A percentile compares a stretch with the other conserved stretches of the same genome.
phyloP scores from a whole-genome alignment of 768 basidiomycete genomes.

The Saitozyma sp. region DNA sequence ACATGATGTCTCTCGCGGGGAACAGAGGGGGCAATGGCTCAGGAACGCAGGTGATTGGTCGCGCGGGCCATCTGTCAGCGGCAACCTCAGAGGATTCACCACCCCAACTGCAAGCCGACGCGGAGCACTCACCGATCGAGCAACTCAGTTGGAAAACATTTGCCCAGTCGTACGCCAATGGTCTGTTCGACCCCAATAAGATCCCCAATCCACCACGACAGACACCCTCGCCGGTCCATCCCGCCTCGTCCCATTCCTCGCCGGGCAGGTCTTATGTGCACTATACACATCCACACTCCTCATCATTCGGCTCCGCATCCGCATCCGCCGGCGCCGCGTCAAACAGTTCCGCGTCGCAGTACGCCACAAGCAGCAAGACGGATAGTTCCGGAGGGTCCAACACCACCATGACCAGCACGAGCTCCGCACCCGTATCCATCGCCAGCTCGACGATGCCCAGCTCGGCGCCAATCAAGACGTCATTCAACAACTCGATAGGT shows the following conservation, averaged over 20 bases:
- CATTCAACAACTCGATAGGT: conserved; percentile 21
- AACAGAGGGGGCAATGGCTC: conserved; percentile 5
- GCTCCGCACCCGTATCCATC: conserved; percentile 24
- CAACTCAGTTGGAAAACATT: conserved; percentile 40
- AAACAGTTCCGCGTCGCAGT: neutral
- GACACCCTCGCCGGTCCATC: conserved; percentile 8
- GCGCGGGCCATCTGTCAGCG: conserved; percentile 16
- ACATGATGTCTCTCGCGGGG: conserved; percentile 25
- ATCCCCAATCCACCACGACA: conserved; percentile 37
- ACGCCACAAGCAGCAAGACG: neutral
- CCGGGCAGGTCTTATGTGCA: conserved; percentile 19
- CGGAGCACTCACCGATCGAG: neutral
- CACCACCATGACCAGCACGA: conserved; percentile 20
- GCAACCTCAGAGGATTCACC: neutral
- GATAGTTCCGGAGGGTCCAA: conserved; percentile 24
- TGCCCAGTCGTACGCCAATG: conserved; percentile 39
- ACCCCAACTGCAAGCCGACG: neutral
- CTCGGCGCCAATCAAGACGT: conserved; percentile 6
- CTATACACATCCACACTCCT: neutral
- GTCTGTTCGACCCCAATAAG: conserved; percentile 47
- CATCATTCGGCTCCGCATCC: neutral
- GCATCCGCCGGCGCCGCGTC: neutral
- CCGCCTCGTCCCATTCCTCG: conserved; percentile 30
- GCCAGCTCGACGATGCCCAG: conserved; percentile 13
- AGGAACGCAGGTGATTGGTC: conserved; percentile 17